Base-by-base conservation (phyloP, 768 basidiomycete species). In the Lactarius evosmus region DNA sequence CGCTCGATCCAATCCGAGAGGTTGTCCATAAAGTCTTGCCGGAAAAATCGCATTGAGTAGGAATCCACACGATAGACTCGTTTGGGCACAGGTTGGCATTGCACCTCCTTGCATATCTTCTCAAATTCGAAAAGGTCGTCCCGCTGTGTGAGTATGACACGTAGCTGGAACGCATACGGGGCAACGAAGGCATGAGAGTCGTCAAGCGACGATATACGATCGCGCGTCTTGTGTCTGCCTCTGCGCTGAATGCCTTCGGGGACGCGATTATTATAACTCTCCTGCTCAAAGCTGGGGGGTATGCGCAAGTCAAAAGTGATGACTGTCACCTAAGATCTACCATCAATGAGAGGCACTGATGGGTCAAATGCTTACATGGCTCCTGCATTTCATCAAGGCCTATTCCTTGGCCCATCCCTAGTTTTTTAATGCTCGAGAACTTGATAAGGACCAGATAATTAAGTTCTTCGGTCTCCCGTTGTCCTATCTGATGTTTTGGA, bases 141-240 rank as follows among this genome's bases (percentile, higher is more conserved):
- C 25, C 78, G 72, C 29, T 85, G 76, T 69, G 78, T 82, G 2
- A 91, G 77, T 7, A 86, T 69, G 46, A 92, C 69, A 44, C 88
- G 86, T n/a, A 93, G 73, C 52, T 91, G 87, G 58, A 85, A 82
- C 2, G 88, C 86, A 68, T 86, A 93, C 14, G 87, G 84, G 0
- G 88, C 83, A 41, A 92, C 79, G 3, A 74, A 69, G 33, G 71
- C 76, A 62, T 93, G 91, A 1, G 80, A 79, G 25, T 80, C 73
- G 68, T 87, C 79, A 29, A 92, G 69, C 19, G 79, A 78, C 19
- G 82, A 81, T 12, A 91, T 75, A 25, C 89, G 81, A 51, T 81
- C 80, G 41, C 83, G 83, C 69, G 77, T 83, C 65, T 80, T 84
- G 64, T 25, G 8, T 32, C 29, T 49, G n/a, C 71, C 73, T 62